A percentile compares a stretch with the other conserved stretches of the same genome.
Conservation (phyloP, 192 early-diverging fungal genomes). For the Chytriomyces sp. region DNA sequence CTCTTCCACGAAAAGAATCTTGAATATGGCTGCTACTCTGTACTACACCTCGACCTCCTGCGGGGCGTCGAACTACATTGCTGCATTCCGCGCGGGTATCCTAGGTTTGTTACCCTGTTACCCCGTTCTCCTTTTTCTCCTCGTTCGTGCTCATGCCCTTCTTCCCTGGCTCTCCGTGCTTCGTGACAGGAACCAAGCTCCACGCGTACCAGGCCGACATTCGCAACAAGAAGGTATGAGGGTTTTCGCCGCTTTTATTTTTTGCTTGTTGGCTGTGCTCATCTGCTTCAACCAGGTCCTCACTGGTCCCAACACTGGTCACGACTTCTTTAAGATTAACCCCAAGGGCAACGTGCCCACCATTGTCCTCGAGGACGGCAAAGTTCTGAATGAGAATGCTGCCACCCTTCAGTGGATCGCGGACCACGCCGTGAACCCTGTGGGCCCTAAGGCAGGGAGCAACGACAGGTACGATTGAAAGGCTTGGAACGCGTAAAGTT, state of each 20-base stretch:
- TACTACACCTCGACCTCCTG: slow-evolving; percentile 28
- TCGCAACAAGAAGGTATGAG: background rate
- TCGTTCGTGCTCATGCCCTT: no score
- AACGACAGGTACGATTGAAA: background rate
- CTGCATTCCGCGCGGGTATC: slow-evolving; percentile 31
- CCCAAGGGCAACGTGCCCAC: slow-evolving; percentile 38
- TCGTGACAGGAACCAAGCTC: no score
- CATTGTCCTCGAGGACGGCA: slow-evolving; percentile 35
- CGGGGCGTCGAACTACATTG: slow-evolving; percentile 33
- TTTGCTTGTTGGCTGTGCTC: background rate
- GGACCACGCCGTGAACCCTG: background rate
- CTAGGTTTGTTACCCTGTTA: slow-evolving; percentile 25
- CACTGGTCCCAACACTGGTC: slow-evolving; percentile 29
- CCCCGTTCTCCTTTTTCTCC: slow-evolving; percentile 5
- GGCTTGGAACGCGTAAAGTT: no score
- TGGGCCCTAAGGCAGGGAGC: background rate
- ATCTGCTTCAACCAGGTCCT: slow-evolving; percentile 10
- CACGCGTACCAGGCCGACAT: slow-evolving; percentile 11
- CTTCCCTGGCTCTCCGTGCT: no score
- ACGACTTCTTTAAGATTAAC: slow-evolving; percentile 39
- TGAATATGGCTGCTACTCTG: no score
- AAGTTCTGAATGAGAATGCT: slow-evolving; percentile 17
- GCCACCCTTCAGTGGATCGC: slow-evolving; percentile 12
- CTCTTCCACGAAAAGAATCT: no score
- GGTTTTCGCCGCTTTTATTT: background rate